Evolutionary conservation across 2,329 filamentous ascomycete genomes (phyloP).

Genomic region (Penicillium fuscoglaucum): DNA sequence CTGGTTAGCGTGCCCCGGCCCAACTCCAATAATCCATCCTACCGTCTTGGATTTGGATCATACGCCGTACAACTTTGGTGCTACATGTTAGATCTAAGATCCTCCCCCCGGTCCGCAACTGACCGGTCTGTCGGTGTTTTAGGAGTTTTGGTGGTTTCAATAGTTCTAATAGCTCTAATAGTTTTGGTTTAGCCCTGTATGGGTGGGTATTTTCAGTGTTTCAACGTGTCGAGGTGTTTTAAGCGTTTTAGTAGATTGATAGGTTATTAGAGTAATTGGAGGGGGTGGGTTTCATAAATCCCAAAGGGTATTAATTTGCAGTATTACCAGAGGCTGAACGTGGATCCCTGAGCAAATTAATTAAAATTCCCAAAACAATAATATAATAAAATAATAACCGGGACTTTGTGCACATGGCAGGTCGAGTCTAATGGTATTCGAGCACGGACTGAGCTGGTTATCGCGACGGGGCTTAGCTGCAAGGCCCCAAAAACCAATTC

Average conservation of each 20-base stretch:
- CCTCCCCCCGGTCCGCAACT: not conserved
- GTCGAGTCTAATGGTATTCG: conserved; percentile 19
- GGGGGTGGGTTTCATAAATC: not conserved
- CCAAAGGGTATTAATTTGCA: not conserved
- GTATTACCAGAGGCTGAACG: conserved; percentile 10
- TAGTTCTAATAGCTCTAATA: too few species aligned
- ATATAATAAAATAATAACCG: not conserved
- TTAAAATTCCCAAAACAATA: not conserved
- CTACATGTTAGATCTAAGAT: conserved; percentile 11
- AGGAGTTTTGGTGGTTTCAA: not conserved
- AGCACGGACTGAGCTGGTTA: conserved; percentile 21
- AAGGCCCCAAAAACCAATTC: conserved; percentile 18
- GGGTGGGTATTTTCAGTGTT: not conserved
- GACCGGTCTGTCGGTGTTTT: conserved; percentile 4
- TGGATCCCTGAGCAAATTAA: conserved; percentile 3
- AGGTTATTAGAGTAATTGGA: not conserved
- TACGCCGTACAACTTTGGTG: conserved; percentile 7
- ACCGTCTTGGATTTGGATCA: conserved; percentile 5
- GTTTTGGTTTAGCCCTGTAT: not conserved
- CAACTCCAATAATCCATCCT: conserved; percentile 11
- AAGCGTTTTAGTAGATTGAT: not conserved
- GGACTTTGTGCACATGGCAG: conserved; percentile 22
- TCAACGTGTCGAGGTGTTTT: not conserved
- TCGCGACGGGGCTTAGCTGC: conserved; percentile 28
- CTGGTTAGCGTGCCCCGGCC: conserved; percentile 10